Conservation (phyloP, 2,329 filamentous ascomycete genomes). For the Xylariaceae sp. region DNA sequence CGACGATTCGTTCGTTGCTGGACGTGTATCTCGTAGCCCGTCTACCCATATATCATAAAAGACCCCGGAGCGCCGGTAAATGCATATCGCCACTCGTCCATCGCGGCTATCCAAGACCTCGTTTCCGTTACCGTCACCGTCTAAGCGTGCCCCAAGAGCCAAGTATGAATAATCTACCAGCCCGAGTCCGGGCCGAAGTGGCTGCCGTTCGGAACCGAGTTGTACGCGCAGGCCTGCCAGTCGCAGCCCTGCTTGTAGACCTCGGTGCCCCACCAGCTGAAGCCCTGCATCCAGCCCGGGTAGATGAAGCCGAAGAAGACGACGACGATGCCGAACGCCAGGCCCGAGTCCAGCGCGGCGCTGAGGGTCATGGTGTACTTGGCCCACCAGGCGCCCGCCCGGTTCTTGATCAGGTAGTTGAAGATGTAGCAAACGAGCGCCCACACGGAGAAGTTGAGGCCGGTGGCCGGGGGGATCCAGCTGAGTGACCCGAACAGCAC, state of each 20-base stretch:
- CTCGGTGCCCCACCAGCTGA: constrained; percentile 85
- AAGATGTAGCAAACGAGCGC: constrained; percentile 78
- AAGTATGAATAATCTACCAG: constrained; percentile 45
- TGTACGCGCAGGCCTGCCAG: constrained; percentile 73
- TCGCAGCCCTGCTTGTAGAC: constrained; percentile 79
- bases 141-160: too few species aligned
- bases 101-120: too few species aligned
- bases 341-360: constrained; percentile 72
- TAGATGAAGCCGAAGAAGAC: constrained; percentile 86
- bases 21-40: too few species aligned
- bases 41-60: background rate
- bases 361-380: constrained; percentile 89
- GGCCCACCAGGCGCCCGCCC: constrained; percentile 72
- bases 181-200: constrained; percentile 55
- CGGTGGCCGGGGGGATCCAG: constrained; percentile 82
- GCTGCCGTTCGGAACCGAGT: constrained; percentile 52
- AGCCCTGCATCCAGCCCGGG: constrained; percentile 63
- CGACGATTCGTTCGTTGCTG: too few species aligned
- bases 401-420: constrained; percentile 66
- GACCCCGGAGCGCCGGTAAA: background rate
- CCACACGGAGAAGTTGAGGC: constrained; percentile 85
- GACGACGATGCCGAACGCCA: constrained; percentile 75
- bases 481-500: constrained; percentile 75
- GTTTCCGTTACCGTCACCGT: too few species aligned
- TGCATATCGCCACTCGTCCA: too few species aligned